A percentile compares a stretch with the other conserved stretches of the same genome.
Evolutionary conservation across 2,329 filamentous ascomycete species (phyloP).

Genomic region (Gliomastix tumulicola): DNA sequence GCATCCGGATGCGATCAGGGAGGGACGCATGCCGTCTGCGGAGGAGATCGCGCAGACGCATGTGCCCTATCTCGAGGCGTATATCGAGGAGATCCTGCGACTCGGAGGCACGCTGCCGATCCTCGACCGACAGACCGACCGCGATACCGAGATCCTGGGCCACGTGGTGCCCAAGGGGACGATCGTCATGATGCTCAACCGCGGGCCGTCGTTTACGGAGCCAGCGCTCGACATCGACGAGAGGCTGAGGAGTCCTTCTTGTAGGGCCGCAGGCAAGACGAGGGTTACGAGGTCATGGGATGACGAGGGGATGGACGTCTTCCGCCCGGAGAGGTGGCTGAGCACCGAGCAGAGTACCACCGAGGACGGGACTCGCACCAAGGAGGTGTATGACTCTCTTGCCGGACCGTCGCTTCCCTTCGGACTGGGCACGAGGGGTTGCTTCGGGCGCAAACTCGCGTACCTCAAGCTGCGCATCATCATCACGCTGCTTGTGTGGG

Average conservation of each 20-base stretch:
- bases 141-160: conserved; percentile 17
- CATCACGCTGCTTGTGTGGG: conserved; percentile 17
- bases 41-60: conserved; percentile 12
- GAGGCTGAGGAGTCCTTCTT: conserved; percentile 1
- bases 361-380: neutral
- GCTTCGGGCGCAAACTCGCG: conserved; percentile 23
- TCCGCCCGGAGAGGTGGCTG: conserved; percentile 4
- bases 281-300: neutral
- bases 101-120: conserved; percentile 7
- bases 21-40: conserved; percentile 12
- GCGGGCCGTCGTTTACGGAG: conserved; percentile 5
- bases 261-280: neutral
- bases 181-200: conserved; percentile 4
- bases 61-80: conserved; percentile 20
- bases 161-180: conserved; percentile 18
- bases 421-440: conserved; percentile 23
- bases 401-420: conserved; percentile 24
- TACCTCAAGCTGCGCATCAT: conserved; percentile 18
- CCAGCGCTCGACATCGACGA: conserved; percentile 6
- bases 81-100: conserved; percentile 22
- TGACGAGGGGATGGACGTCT: neutral
- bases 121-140: conserved; percentile 3
- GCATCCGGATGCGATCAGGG: conserved; percentile 7
- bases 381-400: conserved; percentile 15
- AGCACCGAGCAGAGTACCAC: neutral